These are phyloP conservation scores for Triticum timopheevii DNA, from an alignment of 176 grass and related monocot species.

Conservation along the genomic window DNA sequence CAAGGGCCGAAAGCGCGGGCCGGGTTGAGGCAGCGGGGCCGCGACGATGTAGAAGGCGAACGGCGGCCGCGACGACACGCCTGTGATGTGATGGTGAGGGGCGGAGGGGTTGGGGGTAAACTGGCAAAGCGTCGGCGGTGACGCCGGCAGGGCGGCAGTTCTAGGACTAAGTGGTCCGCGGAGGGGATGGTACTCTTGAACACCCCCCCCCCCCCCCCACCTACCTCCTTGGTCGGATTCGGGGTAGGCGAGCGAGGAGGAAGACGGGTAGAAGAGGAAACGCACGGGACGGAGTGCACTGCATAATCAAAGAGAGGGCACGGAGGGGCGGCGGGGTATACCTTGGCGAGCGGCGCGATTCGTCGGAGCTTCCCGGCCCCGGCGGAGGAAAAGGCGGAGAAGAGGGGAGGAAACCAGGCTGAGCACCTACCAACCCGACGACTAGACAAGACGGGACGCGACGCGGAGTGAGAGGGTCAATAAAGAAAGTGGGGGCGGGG, in stretches of 20 bases:
- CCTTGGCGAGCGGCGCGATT: neutral
- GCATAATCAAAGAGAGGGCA: neutral
- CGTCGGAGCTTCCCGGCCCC: neutral
- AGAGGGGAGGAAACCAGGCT: neutral
- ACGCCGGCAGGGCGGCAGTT: neutral
- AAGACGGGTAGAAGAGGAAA: neutral
- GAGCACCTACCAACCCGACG: neutral
- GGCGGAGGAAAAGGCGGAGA: neutral
- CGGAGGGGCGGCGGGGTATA: neutral
- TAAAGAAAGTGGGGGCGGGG: neutral
- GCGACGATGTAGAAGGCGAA: neutral
- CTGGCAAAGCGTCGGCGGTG: neutral
- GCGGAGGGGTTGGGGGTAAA: neutral
- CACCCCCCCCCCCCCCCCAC: neutral
- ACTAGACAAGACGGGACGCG: neutral
- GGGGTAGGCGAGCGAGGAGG: neutral
- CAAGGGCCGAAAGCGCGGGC: neutral
- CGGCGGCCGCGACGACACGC: neutral
- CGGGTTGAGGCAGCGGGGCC: neutral
- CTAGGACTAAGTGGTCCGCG: neutral
- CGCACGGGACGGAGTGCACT: neutral
- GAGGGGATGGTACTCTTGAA: neutral
- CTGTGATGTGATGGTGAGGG: neutral
- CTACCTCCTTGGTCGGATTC: neutral
- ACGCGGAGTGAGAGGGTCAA: neutral